Evolutionary conservation across 1,284 basidiomycete genomes (phyloP), one percentile per base, ranked within the genome.

Genomic region (Thecaphora frezii): DNA sequence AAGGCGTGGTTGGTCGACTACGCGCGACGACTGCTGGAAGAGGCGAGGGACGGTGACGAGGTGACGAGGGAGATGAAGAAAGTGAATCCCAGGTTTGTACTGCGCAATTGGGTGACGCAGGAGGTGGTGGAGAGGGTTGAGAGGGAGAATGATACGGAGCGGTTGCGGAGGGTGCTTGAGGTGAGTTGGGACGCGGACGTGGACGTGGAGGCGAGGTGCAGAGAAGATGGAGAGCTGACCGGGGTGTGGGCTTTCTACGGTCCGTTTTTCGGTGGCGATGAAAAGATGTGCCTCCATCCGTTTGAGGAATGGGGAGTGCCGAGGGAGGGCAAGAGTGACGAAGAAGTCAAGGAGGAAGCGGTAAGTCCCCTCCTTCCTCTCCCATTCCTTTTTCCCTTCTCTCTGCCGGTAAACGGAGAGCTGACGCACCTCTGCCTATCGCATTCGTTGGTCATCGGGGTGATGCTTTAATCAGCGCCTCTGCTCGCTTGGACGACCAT

Each of bases 261-360:
- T 28, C 13, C 28, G 7, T 13, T 28, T 5, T 28, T 5, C 28
- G 7, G 38, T 45, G 41, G 10, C 37, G 39, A 14, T 21, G 14
- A 12, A 33, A 19, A 58, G 46, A 72, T 73, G 67, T 68, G 73
- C 26, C 46, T 61, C 13, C 30, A 53, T 5, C 76, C 76, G 1
- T 78, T 73, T 36, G 53, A 73, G 13, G 66, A 61, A 24, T 73
- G 64, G 66, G 66, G 66, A 3, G 13, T 62, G 37, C 48, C 56
- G 1, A 30, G 25, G 10, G 53, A 66, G 21, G 70, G 61, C 7
- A 64, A 79, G 78, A 24, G 80, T 81, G 56, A 78, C n/a, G 59
- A 66, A 33, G 83, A 81, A 80, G 69, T 86, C 85, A 78, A 84
- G 84, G 25, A 83, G 81, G 60, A 85, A 85, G 84, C 85, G 85